phyloP scores from a whole-genome alignment of 1,284 basidiomycete species.

The Trichosporon faecale region DNA sequence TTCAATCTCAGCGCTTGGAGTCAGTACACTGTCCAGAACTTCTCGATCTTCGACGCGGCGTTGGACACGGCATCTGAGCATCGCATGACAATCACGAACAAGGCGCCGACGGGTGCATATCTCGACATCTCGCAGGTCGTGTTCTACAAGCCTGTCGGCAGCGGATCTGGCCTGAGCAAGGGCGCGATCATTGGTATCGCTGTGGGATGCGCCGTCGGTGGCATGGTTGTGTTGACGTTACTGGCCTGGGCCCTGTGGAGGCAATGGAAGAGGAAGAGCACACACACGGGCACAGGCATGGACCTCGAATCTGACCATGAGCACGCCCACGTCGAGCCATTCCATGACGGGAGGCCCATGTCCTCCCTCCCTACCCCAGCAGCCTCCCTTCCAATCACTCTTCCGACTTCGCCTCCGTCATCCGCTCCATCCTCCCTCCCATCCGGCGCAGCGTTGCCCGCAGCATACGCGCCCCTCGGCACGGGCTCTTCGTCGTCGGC shows the following conservation, averaged over 20 bases:
- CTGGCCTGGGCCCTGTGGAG: neutral
- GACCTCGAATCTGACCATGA: neutral
- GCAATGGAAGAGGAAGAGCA: neutral
- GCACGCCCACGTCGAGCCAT: neutral
- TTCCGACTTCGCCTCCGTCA: no score
- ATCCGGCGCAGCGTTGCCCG: no score
- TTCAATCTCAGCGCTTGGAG: neutral
- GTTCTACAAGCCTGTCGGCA: neutral
- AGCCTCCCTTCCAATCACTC: neutral
- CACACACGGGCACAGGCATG: neutral
- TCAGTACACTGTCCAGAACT: neutral
- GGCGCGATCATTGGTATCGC: neutral
- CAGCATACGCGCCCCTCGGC: neutral
- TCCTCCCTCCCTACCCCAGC: neutral
- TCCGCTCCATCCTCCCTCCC: no score
- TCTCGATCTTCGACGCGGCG: neutral
- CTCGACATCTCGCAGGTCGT: neutral
- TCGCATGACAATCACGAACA: neutral
- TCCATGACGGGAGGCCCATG: neutral
- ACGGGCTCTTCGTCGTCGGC: neutral
- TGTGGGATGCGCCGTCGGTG: neutral
- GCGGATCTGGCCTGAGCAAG: neutral
- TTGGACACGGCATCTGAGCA: neutral
- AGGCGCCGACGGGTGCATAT: neutral
- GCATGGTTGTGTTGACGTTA: neutral